phyloP scores from a whole-genome alignment of 441 rosid species.

The Erodium moschatum region DNA sequence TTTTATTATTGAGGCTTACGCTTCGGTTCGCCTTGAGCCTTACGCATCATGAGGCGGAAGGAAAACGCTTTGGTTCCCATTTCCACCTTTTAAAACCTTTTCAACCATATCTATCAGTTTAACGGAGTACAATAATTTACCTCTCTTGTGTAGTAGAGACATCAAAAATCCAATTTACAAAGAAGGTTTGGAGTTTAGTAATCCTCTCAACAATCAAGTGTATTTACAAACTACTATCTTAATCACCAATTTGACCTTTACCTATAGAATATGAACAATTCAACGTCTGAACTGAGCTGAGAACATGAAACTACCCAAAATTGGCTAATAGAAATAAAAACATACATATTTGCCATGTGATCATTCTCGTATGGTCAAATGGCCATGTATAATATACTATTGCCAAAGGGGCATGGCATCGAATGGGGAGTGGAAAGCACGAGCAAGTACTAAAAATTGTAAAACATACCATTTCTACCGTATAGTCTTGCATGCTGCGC shows the following conservation, averaged over 20 bases:
- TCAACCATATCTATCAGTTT: neutral
- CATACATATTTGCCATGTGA: neutral
- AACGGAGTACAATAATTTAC: neutral
- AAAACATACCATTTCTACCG: constrained; percentile 68
- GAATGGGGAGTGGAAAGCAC: neutral
- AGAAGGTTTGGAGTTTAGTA: neutral
- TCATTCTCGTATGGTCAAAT: constrained; percentile 1
- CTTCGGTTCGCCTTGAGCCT: no score
- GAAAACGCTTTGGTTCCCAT: no score
- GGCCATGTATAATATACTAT: neutral
- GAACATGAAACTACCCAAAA: neutral
- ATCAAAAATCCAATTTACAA: neutral
- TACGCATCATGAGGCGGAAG: no score
- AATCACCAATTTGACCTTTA: neutral
- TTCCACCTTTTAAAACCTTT: no score
- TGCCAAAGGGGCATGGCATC: neutral
- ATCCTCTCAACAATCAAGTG: constrained; percentile 4
- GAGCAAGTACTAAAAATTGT: neutral
- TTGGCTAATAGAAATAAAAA: neutral
- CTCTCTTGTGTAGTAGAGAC: neutral
- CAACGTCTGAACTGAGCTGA: neutral
- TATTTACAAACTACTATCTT: neutral
- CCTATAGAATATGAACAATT: neutral
- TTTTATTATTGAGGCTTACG: no score
- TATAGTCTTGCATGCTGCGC: constrained; percentile 51